Conservation (phyloP, 2,329 filamentous ascomycete genomes). For the Pseudogymnoascus sp. region DNA sequence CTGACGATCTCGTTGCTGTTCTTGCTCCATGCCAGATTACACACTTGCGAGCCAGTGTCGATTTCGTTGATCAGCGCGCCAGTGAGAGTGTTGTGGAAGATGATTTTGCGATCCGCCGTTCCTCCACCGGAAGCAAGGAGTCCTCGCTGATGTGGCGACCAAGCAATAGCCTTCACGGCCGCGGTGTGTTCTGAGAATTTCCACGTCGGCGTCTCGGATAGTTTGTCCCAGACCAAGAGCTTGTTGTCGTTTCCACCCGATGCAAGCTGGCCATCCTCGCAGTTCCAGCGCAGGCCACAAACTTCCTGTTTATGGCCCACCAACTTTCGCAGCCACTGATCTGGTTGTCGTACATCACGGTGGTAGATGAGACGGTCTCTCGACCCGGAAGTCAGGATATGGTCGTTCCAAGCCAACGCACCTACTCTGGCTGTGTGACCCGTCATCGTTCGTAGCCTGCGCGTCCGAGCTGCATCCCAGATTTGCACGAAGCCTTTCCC, state of each 20-base stretch:
- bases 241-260: constrained; percentile 99
- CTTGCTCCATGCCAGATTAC: constrained; percentile 94
- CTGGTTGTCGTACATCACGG: constrained; percentile 85
- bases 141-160: constrained; percentile 93
- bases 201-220: constrained; percentile 85
- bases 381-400: constrained; percentile 93
- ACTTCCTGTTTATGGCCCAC: constrained; percentile 97
- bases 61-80: constrained; percentile 77
- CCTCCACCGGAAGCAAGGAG: constrained; percentile 93
- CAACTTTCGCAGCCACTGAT: constrained; percentile 81
- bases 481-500: constrained; percentile 93
- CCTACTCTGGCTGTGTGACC: constrained; percentile 91
- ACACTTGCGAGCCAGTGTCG: constrained; percentile 97
- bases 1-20: constrained; percentile 97
- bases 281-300: constrained; percentile 94
- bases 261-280: constrained; percentile 88
- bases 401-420: constrained; percentile 93
- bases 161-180: constrained; percentile 94
- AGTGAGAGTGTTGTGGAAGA: constrained; percentile 94
- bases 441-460: constrained; percentile 89
- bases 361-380: constrained; percentile 91
- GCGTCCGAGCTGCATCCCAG: constrained; percentile 86
- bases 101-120: constrained; percentile 91
- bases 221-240: constrained; percentile 95
- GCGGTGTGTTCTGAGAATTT: constrained; percentile 94